Conservation (phyloP, 2,329 filamentous ascomycete genomes). For the Teratosphaeria epicoccoides region DNA sequence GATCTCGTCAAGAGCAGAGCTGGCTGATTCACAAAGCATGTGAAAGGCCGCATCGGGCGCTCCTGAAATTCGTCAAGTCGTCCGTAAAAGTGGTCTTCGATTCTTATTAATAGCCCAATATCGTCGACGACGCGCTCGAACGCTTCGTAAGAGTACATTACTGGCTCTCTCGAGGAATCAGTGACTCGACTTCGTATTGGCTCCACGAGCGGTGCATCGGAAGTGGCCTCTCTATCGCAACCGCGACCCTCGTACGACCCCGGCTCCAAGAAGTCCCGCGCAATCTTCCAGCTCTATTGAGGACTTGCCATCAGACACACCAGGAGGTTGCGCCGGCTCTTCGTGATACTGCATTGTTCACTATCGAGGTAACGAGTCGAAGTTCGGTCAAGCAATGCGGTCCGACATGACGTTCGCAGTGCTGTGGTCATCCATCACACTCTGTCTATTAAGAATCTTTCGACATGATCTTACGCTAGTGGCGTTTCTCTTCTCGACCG, state of each 20-base stretch:
- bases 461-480: too few species aligned
- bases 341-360: not conserved
- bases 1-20: too few species aligned
- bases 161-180: not conserved
- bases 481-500: too few species aligned
- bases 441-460: too few species aligned
- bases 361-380: not conserved
- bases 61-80: not conserved
- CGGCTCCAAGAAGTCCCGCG: not conserved
- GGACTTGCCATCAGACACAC: not conserved
- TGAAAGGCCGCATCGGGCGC: not conserved
- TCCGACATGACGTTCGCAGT: too few species aligned
- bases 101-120: not conserved
- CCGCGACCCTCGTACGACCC: too few species aligned
- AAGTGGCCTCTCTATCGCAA: not conserved
- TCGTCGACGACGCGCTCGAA: not conserved
- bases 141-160: not conserved
- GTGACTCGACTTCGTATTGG: not conserved
- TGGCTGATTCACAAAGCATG: not conserved
- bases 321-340: not conserved
- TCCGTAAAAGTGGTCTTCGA: not conserved
- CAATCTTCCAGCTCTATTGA: not conserved
- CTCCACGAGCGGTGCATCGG: not conserved
- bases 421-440: too few species aligned
- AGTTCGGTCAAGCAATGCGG: too few species aligned